Conservation (phyloP, 1,284 basidiomycete species). For the Marasmius tenuissimus region DNA sequence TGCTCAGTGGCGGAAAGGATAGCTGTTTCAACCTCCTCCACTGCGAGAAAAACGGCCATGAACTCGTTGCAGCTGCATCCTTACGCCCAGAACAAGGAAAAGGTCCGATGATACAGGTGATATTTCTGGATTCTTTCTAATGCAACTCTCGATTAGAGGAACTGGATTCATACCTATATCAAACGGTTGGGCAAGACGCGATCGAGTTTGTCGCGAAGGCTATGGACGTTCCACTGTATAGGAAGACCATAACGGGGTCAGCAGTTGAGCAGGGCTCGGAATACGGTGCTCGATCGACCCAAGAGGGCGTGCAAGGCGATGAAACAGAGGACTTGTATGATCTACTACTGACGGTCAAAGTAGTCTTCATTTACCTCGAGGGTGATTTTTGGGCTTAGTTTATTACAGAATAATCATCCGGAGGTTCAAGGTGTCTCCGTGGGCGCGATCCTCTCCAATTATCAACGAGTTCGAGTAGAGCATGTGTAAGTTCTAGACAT, state of each 20-base stretch:
- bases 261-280: constrained; percentile 83
- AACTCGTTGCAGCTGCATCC: constrained; percentile 88
- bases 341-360: constrained; percentile 81
- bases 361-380: constrained; percentile 27
- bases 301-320: constrained; percentile 69
- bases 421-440: constrained; percentile 89
- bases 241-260: constrained; percentile 77
- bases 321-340: constrained; percentile 94
- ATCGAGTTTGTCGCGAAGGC: constrained; percentile 87
- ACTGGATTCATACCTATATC: constrained; percentile 98
- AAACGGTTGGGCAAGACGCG: constrained; percentile 96
- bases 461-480: constrained; percentile 95
- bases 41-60: constrained; percentile 84
- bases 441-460: constrained; percentile 96
- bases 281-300: constrained; percentile 71
- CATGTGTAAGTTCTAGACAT: constrained; percentile 75
- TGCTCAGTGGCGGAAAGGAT: constrained; percentile 98
- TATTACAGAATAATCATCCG: constrained; percentile 68
- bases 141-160: constrained; percentile 69
- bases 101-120: constrained; percentile 51
- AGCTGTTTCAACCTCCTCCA: constrained; percentile 96
- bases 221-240: constrained; percentile 85
- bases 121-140: constrained; percentile 15
- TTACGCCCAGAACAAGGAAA: constrained; percentile 82
- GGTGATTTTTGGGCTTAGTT: constrained; percentile 3